A percentile compares a stretch with the other conserved stretches of the same genome.
These are phyloP conservation scores for Alternaria dauci DNA, from an alignment of 2,329 filamentous ascomycete species.

Conservation along the genomic window DNA sequence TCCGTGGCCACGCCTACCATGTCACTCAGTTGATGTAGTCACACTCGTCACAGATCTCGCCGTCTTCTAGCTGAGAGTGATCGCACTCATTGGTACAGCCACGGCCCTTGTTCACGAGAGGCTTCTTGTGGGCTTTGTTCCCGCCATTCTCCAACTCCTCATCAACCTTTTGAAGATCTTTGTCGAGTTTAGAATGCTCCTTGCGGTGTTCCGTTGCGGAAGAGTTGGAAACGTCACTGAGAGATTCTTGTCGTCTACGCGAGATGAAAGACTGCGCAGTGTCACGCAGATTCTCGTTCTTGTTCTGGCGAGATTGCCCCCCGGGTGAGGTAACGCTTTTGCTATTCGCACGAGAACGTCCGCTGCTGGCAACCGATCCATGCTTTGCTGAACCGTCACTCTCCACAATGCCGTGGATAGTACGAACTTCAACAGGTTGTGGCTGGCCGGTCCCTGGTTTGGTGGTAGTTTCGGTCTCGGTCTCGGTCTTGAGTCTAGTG, in stretches of 20 bases:
- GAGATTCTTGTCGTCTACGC: constrained; percentile 19
- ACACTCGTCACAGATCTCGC: neutral
- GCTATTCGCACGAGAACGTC: constrained; percentile 19
- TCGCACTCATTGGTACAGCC: neutral
- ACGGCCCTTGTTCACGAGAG: neutral
- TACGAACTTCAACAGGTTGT: constrained; percentile 43
- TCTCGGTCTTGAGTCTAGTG: constrained; percentile 45
- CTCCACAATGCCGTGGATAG: constrained; percentile 43
- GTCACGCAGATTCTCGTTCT: constrained; percentile 42
- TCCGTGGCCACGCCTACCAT: neutral
- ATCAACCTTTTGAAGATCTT: constrained; percentile 1
- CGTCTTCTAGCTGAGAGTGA: no score
- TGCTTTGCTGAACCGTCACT: constrained; percentile 20
- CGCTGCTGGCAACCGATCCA: neutral
- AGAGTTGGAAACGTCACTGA: constrained; percentile 25
- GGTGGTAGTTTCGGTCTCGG: constrained; percentile 44
- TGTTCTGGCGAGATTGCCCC: constrained; percentile 42
- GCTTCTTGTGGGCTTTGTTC: neutral
- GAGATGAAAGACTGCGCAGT: constrained; percentile 31
- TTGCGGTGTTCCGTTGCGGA: constrained; percentile 13
- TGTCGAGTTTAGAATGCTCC: constrained; percentile 9
- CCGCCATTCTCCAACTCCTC: neutral
- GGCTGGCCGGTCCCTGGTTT: constrained; percentile 44
- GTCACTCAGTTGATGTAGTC: neutral
- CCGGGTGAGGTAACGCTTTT: constrained; percentile 21